Evolutionary conservation across 768 basidiomycete species (phyloP), one percentile per base, ranked within the genome.

Genomic region (Podaxis mareebaensis): DNA sequence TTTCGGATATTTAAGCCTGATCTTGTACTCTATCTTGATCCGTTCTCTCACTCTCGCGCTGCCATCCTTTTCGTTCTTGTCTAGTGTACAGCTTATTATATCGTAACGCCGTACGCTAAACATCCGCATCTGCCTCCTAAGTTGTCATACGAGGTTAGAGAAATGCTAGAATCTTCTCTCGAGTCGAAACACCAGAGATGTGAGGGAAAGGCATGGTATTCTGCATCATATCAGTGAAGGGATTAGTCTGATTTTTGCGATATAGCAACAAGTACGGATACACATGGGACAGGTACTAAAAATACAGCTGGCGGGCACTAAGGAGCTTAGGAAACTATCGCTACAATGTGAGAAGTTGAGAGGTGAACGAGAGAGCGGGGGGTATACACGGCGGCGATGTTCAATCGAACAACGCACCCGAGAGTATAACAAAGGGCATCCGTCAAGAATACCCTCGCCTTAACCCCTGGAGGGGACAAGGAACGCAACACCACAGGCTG

Each of bases 71-170:
- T 20, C 33, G 8, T 33, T 33, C 26, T 49, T 17, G n/a, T 22
- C 20, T 61, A 66, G 54, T 55, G 53, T 57, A 66, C 58, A 53
- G 51, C 42, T 60, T 54, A 26, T 64, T 54, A 61, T 57, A 38
- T 58, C 52, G 46, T 63, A 54, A 58, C 69, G 66, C 67, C 70
- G 68, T 71, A 73, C 58, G 52, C 52, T 63, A 64, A 24, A 63
- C 48, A 63, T 59, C 33, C 33, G 30, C 46, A 22, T 13, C 60
- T 22, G 52, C 38, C 8, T 33, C 52, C 33, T 12, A 4, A 7
- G 33, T 38, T 22, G 26, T 22, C 17, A n/a, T 30, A 22, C n/a
- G 40, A 15, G 60, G 46, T 49, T 30, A 17, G 20, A 44, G 22
- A 36, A 46, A 48, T 46, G 22, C 28, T 44, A 59, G 46, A 57